Evolutionary conservation across 1,139 yeast species (phyloP).

Genomic region (Diutina rugosa): DNA sequence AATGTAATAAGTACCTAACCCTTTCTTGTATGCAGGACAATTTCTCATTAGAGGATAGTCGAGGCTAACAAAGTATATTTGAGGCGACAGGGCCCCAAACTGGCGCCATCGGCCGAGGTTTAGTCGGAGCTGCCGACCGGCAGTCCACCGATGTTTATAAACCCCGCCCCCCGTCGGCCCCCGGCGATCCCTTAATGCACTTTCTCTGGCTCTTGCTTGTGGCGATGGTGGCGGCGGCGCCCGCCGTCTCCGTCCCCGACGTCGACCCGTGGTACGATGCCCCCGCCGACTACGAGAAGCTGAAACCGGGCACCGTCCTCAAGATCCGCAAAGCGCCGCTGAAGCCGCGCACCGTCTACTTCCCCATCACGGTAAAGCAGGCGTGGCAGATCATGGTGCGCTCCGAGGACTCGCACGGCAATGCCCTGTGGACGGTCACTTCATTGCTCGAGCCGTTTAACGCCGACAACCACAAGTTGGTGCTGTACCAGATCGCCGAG

Average conservation of each 20-base stretch:
- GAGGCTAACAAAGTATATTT: no score
- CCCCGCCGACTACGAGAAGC: conserved; percentile 4
- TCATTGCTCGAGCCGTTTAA: conserved; percentile 6
- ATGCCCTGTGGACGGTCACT: conserved; percentile 6
- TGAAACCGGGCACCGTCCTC: conserved; percentile 5
- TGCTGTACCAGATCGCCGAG: conserved; percentile 6
- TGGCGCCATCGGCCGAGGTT: background rate
- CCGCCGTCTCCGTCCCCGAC: background rate
- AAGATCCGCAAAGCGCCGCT: conserved; percentile 4
- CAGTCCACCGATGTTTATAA: no score
- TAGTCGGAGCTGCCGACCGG: background rate
- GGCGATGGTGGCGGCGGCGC: background rate
- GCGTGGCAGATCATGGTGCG: conserved; percentile 6
- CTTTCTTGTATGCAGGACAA: background rate
- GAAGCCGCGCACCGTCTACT: conserved; percentile 4
- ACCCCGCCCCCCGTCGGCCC: background rate
- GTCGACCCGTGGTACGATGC: conserved; percentile 5
- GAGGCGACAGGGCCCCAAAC: background rate
- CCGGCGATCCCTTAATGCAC: background rate
- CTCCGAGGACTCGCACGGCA: conserved; percentile 5
- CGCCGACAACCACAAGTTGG: conserved; percentile 6
- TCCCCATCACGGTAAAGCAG: conserved; percentile 3
- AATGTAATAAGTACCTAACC: no score
- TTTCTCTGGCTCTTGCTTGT: background rate
- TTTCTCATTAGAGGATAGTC: background rate